A percentile compares a stretch with the other conserved stretches of the same genome.
phyloP scores from a whole-genome alignment of 2,329 filamentous ascomycete species.

The Botrytis squamosa region DNA sequence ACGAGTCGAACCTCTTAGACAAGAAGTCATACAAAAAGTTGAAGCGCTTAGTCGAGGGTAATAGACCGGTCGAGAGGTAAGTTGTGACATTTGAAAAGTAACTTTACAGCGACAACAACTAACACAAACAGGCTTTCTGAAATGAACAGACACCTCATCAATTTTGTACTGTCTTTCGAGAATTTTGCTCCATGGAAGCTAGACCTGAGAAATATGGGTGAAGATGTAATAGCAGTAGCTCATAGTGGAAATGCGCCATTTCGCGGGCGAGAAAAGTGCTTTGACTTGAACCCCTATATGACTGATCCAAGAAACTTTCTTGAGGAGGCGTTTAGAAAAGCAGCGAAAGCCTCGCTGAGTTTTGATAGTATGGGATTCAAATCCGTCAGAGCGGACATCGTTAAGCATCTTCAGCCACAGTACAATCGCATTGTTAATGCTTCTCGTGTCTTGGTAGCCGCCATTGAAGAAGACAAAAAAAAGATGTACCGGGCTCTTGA shows the following conservation, averaged over 20 bases:
- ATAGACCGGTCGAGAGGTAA: not conserved
- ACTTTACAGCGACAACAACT: not conserved
- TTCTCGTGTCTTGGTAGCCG: not conserved
- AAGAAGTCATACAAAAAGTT: not conserved
- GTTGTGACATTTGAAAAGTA: not conserved
- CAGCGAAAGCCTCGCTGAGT: not conserved
- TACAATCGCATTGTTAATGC: not conserved
- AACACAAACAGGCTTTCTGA: not conserved
- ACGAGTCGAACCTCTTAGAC: not conserved
- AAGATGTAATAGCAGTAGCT: not conserved
- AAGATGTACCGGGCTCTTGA: no score
- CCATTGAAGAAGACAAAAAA: not conserved
- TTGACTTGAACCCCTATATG: not conserved
- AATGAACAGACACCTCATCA: not conserved
- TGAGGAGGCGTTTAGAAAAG: not conserved
- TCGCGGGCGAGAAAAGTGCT: not conserved
- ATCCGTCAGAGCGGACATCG: not conserved
- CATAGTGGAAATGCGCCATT: not conserved
- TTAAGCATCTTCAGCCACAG: not conserved
- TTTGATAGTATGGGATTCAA: not conserved
- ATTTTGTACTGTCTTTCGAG: not conserved
- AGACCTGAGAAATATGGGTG: not conserved
- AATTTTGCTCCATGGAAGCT: not conserved
- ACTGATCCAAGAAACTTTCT: not conserved
- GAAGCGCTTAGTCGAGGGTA: not conserved